Conservation (phyloP, 345 rosid genomes). For the Barbarea vulgaris region DNA sequence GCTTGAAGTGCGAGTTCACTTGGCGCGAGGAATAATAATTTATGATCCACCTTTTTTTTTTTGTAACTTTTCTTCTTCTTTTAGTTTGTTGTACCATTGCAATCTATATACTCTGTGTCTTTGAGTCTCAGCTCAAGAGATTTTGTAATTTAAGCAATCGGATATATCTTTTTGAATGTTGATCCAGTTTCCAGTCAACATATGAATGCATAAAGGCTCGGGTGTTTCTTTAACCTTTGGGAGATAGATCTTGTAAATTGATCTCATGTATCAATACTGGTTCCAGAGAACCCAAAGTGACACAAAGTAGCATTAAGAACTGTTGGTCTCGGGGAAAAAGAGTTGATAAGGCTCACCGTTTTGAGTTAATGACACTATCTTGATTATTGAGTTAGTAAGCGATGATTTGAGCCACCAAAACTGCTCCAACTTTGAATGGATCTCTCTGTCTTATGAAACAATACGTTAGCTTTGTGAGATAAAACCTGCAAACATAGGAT, state of each 20-base stretch:
- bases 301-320: too few species aligned
- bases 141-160: neutral
- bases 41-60: too few species aligned
- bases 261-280: neutral
- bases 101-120: neutral
- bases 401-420: too few species aligned
- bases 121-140: neutral
- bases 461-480: too few species aligned
- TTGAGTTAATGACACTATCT: too few species aligned
- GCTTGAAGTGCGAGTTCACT: slow-evolving; percentile 35
- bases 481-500: slow-evolving; percentile 15
- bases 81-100: neutral
- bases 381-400: too few species aligned
- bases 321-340: too few species aligned
- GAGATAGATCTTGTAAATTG: neutral
- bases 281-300: too few species aligned
- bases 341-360: too few species aligned
- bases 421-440: too few species aligned
- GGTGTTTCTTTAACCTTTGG: neutral
- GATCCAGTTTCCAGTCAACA: neutral
- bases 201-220: neutral
- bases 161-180: neutral
- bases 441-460: too few species aligned
- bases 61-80: neutral
- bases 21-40: slow-evolving; percentile 45